Base-by-base conservation (phyloP, 2,329 filamentous ascomycete genomes). In the Colletotrichum ledebouriae region DNA sequence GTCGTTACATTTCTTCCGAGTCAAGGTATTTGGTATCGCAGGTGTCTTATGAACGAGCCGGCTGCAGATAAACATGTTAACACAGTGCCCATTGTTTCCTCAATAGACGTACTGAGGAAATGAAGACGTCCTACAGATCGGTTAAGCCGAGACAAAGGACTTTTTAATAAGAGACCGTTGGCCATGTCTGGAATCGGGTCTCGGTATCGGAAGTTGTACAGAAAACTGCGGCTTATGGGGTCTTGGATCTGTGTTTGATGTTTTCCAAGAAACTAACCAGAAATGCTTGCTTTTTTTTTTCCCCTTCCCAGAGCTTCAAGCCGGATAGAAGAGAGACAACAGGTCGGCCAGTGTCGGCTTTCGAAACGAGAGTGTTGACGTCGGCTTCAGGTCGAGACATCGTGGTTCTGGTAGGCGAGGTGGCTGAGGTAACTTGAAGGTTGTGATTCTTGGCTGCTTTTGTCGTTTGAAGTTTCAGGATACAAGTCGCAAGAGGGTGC, bases 331-430 rank as follows among this genome's bases (percentile, higher is more conserved):
- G n/a, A 33, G 47, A 50, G 22, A 50, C 47, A 29, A 2, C 22
- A 11, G 0, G 29, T 3, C 47, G 47, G 47, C 10, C 25, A 33
- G 22, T 25, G n/a, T 50, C 47, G 47, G 47, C 47, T 50, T 29
- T 50, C 47, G 25, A 50, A 50, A 50, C 47, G 47, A 29, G 47
- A 10, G 15, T 3, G 22, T 13, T 50, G 3, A 29, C 25, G 9
- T 50, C 11, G 47, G 47, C 22, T 50, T 50, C 47, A 29, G 22
- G 47, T 50, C 47, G 4, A 50, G 47, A 33, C 47, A 50, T 50
- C 7, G 7, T 29, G 47, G n/a, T 29, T 50, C 15, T 50, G 22
- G 25, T n/a, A 33, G 25, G 47, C 47, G 47, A 50, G 9, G 47
- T 25, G 1, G 12, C 6, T 29, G 15, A n/a, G 12, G 42, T 15